A percentile compares a stretch with the other conserved stretches of the same genome.
Conservation (phyloP, 2,329 filamentous ascomycete genomes). For the Raffaelea ambrosiae region DNA sequence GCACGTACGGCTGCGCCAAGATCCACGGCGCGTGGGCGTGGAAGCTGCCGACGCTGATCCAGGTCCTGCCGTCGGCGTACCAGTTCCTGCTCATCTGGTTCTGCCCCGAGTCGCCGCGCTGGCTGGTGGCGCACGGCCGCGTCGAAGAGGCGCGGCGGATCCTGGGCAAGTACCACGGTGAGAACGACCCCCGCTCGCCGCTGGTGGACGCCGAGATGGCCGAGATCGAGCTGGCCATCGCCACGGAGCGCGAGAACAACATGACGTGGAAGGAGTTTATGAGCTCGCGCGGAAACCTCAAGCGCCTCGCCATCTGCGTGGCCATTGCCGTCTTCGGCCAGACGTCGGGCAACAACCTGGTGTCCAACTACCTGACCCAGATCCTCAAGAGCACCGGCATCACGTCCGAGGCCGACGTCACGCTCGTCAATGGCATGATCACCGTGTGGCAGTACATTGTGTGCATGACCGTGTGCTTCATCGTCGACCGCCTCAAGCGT, state of each 20-base stretch:
- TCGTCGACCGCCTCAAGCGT: conserved; percentile 23
- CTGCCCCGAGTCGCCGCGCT: conserved; percentile 18
- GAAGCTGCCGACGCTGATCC: conserved; percentile 12
- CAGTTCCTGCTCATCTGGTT: conserved; percentile 12
- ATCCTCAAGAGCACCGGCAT: conserved; percentile 6
- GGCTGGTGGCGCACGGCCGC: conserved; percentile 16
- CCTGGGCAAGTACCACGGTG: conserved; percentile 10
- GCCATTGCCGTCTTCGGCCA: conserved; percentile 11
- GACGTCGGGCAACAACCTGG: conserved; percentile 10
- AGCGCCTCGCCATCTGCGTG: conserved; percentile 11
- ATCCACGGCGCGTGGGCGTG: conserved; percentile 10
- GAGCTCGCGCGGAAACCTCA: conserved; percentile 11
- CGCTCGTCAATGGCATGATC: conserved; percentile 1
- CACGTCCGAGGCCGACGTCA: not conserved
- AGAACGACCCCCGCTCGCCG: conserved; percentile 7
- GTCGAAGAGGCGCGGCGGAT: conserved; percentile 8
- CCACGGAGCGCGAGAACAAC: conserved; percentile 4
- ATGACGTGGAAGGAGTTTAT: conserved; percentile 8
- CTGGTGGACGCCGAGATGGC: conserved; percentile 8
- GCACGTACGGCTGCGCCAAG: conserved; percentile 11
- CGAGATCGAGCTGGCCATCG: conserved; percentile 10
- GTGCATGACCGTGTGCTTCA: conserved; percentile 20
- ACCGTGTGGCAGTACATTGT: conserved; percentile 1
- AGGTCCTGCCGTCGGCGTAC: conserved; percentile 10
- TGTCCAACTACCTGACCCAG: conserved; percentile 8